These are phyloP conservation scores for Choiromyces venosus DNA, from an alignment of 495 filamentous ascomycete species.

Conservation along the genomic window DNA sequence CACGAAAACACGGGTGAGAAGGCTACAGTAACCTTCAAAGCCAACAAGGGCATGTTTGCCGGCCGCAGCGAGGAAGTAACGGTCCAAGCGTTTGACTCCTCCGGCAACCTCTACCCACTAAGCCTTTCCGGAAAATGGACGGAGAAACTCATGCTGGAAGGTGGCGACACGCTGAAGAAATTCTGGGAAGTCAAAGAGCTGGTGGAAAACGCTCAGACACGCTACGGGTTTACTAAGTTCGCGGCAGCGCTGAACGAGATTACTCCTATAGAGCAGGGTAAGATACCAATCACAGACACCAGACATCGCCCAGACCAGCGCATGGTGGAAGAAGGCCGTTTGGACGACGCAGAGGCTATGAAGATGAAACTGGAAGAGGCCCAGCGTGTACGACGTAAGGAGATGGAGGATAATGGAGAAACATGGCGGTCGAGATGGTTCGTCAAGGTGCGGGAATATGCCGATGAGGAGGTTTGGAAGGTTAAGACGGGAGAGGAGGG, in stretches of 20 bases:
- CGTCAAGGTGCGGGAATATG: constrained; percentile 52
- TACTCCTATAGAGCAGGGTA: constrained; percentile 66
- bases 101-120: constrained; percentile 56
- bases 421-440: constrained; percentile 78
- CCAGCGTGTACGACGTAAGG: constrained; percentile 68
- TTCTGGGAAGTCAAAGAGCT: constrained; percentile 74
- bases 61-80: constrained; percentile 85
- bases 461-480: constrained; percentile 72
- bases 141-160: constrained; percentile 53
- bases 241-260: constrained; percentile 84
- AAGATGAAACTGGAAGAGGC: constrained; percentile 80
- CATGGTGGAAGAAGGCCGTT: constrained; percentile 71
- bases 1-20: constrained; percentile 78
- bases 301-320: constrained; percentile 86
- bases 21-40: constrained; percentile 77
- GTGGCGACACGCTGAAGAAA: constrained; percentile 56
- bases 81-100: constrained; percentile 61
- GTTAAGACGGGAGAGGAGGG: constrained; percentile 72
- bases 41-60: constrained; percentile 84
- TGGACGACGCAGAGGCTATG: constrained; percentile 76
- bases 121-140: constrained; percentile 83
- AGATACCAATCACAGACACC: constrained; percentile 68
- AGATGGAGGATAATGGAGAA: constrained; percentile 67
- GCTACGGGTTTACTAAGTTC: constrained; percentile 83
- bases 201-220: constrained; percentile 65